Evolutionary conservation across 768 basidiomycete genomes (phyloP).

Genomic region (Calvatia gigantea): DNA sequence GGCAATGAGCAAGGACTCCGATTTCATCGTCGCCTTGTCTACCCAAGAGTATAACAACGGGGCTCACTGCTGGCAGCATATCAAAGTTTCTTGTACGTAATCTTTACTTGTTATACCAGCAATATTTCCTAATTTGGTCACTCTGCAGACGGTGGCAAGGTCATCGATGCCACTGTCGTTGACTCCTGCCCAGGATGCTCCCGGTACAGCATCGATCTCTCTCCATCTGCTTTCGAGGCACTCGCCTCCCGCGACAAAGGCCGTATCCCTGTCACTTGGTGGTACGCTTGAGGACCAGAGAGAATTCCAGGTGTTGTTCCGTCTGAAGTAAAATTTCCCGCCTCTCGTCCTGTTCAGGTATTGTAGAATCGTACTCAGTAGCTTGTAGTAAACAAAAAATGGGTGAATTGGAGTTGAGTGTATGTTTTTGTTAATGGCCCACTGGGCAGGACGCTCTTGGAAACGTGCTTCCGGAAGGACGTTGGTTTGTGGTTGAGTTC

Average conservation of each 20-base stretch:
- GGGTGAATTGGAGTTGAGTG: too few species aligned
- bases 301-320: background rate
- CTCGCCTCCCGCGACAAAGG: constrained; percentile 24
- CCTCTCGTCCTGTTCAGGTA: background rate
- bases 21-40: constrained; percentile 24
- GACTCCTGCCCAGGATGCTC: constrained; percentile 29
- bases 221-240: constrained; percentile 23
- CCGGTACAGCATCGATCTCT: constrained; percentile 24
- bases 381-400: too few species aligned
- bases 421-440: too few species aligned
- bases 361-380: background rate
- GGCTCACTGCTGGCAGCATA: constrained; percentile 20
- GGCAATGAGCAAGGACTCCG: constrained; percentile 15
- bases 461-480: too few species aligned
- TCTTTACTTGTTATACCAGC: background rate
- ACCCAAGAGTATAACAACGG: constrained; percentile 17
- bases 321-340: background rate
- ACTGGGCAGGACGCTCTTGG: too few species aligned
- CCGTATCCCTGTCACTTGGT: constrained; percentile 22
- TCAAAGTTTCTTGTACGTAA: constrained; percentile 21
- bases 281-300: constrained; percentile 16
- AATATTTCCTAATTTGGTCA: background rate
- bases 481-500: too few species aligned
- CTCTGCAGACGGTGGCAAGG: constrained; percentile 22
- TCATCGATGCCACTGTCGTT: constrained; percentile 21